A percentile compares a stretch with the other conserved stretches of the same genome.
phyloP scores from a whole-genome alignment of 305 asterid species.

The Stenogyne calaminthoides region DNA sequence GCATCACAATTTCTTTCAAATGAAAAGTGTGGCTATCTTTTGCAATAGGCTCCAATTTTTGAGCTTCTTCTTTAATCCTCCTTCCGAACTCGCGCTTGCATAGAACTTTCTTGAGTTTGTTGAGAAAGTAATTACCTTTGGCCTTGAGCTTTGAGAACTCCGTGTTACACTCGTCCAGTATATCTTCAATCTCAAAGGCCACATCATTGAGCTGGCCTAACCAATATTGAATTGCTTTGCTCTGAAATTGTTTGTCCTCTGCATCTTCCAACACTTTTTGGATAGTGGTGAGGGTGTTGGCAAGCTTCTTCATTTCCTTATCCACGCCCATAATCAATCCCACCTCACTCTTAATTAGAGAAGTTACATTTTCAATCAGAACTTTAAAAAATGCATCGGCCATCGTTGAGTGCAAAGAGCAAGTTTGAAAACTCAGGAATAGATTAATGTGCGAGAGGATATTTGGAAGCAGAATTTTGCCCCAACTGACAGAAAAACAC shows the following conservation, averaged over 20 bases:
- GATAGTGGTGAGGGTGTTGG: constrained; percentile 14
- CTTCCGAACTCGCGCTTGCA: no score
- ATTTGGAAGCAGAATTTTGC: no score
- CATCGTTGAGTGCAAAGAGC: neutral
- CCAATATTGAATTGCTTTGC: constrained; percentile 19
- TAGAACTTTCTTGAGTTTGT: no score
- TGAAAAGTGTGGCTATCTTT: no score
- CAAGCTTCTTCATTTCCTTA: constrained; percentile 15
- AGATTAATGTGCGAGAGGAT: no score
- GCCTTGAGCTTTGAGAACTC: neutral
- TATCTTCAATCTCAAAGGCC: constrained; percentile 23
- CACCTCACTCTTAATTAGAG: neutral
- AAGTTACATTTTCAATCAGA: neutral
- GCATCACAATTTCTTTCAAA: no score
- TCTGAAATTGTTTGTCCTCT: neutral
- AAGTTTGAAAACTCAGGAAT: neutral
- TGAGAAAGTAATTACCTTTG: neutral
- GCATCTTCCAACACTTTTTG: constrained; percentile 14
- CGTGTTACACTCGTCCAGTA: constrained; percentile 6
- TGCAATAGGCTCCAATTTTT: no score
- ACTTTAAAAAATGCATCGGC: neutral
- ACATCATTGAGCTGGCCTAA: neutral
- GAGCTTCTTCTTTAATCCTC: no score
- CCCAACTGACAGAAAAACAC: no score
- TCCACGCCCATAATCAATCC: constrained; percentile 11